Base-by-base conservation (phyloP, 495 filamentous ascomycete genomes). In the Bryoglossum gracile region DNA sequence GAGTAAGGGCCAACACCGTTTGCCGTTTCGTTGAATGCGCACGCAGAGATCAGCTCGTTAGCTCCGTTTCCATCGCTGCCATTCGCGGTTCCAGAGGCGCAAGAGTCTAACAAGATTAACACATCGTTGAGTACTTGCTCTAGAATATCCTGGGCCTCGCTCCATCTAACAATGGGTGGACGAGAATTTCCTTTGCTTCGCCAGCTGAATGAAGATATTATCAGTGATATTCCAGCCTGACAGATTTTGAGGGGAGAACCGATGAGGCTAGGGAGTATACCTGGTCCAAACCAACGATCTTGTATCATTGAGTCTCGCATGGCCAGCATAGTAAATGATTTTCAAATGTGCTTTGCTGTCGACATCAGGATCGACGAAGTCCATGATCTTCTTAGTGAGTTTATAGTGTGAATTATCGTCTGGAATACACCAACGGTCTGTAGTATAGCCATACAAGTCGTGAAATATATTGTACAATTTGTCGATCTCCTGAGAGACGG, bases 61-160 rank as follows among this genome's bases (percentile, higher is more conserved):
- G 72, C 72, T 55, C 70, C 73, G 48, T 64, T 62, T 14, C 72
- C 70, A n/a, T 65, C 72, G 45, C 70, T 71, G n/a, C 68, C 70
- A 26, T 71, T 70, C 46, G 70, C 72, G 19, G 71, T 71, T 4
- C 71, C 72, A n/a, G 73, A 73, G 14, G 69, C 71, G 39, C 74
- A 76, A 41, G 73, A 76, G 52, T 77, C 73, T 8, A 78, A 59
- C 5, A 78, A 65, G 24, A 78, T 73, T 22, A 76, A 53, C 18
- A 74, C 68, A 53, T 78, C 74, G 0, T 70, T 75, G 3, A 62
- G 49, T 11, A 73, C 73, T 42, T 70, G 55, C 51, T 75, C 72
- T n/a, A 77, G 57, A n/a, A 74, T 54, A 0, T 67, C 73, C 51
- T 76, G 71, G 30, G 77, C 73, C 22, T 67, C 72, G 6, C 68